Percentiles rank a stretch among this genome's conserved stretches.
These are phyloP conservation scores for Phytophthora gonapodyides DNA, from an alignment of 352 stramenopile species.

Conservation along the genomic window DNA sequence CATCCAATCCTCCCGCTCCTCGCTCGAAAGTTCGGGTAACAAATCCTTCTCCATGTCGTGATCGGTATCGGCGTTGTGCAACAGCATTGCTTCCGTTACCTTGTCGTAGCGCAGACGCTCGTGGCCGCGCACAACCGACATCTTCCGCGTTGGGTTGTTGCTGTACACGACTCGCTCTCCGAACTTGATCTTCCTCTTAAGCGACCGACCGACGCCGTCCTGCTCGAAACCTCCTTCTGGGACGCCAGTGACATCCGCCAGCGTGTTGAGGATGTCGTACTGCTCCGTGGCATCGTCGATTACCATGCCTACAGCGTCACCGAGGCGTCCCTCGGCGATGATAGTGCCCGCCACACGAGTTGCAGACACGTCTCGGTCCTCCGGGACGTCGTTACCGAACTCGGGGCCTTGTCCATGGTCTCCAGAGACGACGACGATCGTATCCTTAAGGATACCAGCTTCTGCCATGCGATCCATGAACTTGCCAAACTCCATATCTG, in stretches of 20 bases:
- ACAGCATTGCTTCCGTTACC: constrained; percentile 23
- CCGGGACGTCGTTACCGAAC: constrained; percentile 32
- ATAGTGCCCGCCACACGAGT: constrained; percentile 38
- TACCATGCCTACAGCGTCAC: constrained; percentile 19
- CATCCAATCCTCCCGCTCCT: constrained; percentile 20
- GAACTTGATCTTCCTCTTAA: constrained; percentile 40
- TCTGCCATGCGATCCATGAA: constrained; percentile 52
- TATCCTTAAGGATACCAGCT: constrained; percentile 48
- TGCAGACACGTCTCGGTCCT: constrained; percentile 36
- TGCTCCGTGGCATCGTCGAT: constrained; percentile 34
- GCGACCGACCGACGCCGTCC: constrained; percentile 38
- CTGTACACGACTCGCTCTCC: constrained; percentile 40
- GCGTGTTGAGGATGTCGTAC: constrained; percentile 43
- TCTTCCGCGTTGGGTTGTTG: constrained; percentile 51
- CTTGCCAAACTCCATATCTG: constrained; percentile 44
- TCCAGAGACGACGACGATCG: constrained; percentile 51
- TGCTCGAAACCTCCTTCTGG: constrained; percentile 35
- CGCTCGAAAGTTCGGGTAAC: constrained; percentile 18
- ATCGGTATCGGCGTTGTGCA: constrained; percentile 42
- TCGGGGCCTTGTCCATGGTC: constrained; percentile 51
- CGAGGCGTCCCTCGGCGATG: constrained; percentile 36
- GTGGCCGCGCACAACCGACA: constrained; percentile 39
- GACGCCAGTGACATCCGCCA: constrained; percentile 39
- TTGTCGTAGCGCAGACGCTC: constrained; percentile 46
- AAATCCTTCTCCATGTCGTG: constrained; percentile 41